Conservation (phyloP, 805 yeast species). For the Wickerhamomyces bovis region DNA sequence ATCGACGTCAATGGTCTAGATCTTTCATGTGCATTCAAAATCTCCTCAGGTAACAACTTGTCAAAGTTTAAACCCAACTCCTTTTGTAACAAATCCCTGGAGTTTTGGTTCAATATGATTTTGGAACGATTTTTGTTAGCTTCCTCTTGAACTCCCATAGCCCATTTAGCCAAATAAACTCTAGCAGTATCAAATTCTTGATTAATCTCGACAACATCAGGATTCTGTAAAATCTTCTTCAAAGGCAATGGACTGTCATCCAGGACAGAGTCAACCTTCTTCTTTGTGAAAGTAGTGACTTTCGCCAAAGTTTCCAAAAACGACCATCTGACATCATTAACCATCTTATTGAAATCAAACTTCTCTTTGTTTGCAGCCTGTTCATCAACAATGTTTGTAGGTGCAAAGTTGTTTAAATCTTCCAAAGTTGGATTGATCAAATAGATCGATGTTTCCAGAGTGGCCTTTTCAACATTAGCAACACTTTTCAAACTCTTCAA, state of each 20-base stretch:
- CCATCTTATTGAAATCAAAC: conserved; percentile 36
- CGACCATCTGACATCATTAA: conserved; percentile 78
- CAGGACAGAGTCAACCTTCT: conserved; percentile 55
- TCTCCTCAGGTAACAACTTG: conserved; percentile 51
- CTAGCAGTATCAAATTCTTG: conserved; percentile 92
- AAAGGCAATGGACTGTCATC: conserved; percentile 50
- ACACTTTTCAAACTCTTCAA: conserved; percentile 45
- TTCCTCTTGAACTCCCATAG: conserved; percentile 86
- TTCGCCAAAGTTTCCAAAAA: conserved; percentile 80
- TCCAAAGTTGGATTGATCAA: conserved; percentile 68
- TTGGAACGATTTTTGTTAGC: conserved; percentile 55
- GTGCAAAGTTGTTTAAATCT: conserved; percentile 33
- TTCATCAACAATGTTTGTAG: conserved; percentile 16
- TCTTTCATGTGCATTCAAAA: conserved; percentile 52
- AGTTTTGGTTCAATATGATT: conserved; percentile 53
- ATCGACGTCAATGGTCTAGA: conserved; percentile 56
- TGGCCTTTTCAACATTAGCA: conserved; percentile 61
- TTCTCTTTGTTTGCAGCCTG: conserved; percentile 9
- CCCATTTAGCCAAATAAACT: conserved; percentile 94
- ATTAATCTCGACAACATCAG: conserved; percentile 75
- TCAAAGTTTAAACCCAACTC: conserved; percentile 59
- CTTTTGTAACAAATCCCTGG: conserved; percentile 44
- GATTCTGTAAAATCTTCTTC: conserved; percentile 56
- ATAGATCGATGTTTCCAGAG: conserved; percentile 65
- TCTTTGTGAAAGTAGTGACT: conserved; percentile 50